A percentile compares a stretch with the other conserved stretches of the same genome.
Evolutionary conservation across 225 moss, liverwort and hornwort species (phyloP).

Genomic region (Climacium dendroides): DNA sequence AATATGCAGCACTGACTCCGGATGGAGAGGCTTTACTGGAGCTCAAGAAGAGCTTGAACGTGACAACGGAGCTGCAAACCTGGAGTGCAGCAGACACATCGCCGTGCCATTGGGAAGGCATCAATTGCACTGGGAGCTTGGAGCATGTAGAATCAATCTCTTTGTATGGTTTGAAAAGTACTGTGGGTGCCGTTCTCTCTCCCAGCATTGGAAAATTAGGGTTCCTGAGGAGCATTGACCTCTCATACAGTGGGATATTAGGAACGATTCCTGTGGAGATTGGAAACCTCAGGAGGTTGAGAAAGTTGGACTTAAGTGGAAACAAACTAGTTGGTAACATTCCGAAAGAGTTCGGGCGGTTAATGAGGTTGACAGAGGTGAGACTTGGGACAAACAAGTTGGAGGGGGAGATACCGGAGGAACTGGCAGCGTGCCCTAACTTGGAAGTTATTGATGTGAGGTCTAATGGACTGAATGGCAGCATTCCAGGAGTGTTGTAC

Average conservation of each 20-base stretch:
- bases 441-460: background rate
- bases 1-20: background rate
- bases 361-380: background rate
- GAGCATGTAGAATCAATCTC: background rate
- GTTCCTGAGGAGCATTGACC: background rate
- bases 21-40: conserved; percentile 2
- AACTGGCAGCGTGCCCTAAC: background rate
- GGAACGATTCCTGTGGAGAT: background rate
- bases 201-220: background rate
- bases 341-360: background rate
- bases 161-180: background rate
- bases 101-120: conserved; percentile 9
- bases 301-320: background rate
- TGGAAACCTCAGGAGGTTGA: background rate
- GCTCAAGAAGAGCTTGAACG: conserved; percentile 3
- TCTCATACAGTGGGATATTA: background rate
- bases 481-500: background rate
- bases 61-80: background rate
- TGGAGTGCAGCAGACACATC: background rate
- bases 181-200: background rate
- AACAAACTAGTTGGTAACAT: background rate
- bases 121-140: background rate
- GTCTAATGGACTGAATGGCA: conserved; percentile 1
- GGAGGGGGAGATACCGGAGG: background rate
- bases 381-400: background rate